These are phyloP conservation scores for Anastatica hierochuntica DNA, from an alignment of 345 rosid species.

Conservation along the genomic window DNA sequence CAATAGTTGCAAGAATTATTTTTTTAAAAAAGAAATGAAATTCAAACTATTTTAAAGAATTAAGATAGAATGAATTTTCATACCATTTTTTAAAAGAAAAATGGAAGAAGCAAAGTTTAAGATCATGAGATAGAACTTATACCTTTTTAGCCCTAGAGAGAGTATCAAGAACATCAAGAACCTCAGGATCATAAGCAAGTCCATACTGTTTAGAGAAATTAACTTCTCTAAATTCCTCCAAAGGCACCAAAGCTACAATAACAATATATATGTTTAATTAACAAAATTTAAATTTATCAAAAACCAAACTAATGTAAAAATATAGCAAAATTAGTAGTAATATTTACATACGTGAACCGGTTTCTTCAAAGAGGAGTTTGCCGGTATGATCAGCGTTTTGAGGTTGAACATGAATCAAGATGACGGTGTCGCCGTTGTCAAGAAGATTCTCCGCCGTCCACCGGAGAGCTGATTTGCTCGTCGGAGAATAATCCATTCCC, in stretches of 20 bases:
- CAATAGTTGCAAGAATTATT: no score
- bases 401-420: constrained; percentile 26
- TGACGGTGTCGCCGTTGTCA: constrained; percentile 16
- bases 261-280: no score
- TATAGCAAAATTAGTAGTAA: background rate
- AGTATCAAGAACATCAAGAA: constrained; percentile 60
- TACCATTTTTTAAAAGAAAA: no score
- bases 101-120: no score
- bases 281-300: background rate
- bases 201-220: constrained; percentile 51
- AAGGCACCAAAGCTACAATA: constrained; percentile 59
- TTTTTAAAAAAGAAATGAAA: no score
- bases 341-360: constrained; percentile 27
- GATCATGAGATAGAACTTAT: no score
- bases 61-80: no score
- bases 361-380: constrained; percentile 26
- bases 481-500: constrained; percentile 26
- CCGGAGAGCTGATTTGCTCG: constrained; percentile 27
- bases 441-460: constrained; percentile 26
- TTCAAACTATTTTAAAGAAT: no score
- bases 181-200: constrained; percentile 46
- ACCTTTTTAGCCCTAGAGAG: constrained; percentile 46
- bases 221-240: constrained; percentile 54
- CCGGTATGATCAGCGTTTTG: constrained; percentile 26
- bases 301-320: background rate